Evolutionary conservation across 106 monocot genomes (phyloP).

Genomic region (Dioscorea zingiberensis): DNA sequence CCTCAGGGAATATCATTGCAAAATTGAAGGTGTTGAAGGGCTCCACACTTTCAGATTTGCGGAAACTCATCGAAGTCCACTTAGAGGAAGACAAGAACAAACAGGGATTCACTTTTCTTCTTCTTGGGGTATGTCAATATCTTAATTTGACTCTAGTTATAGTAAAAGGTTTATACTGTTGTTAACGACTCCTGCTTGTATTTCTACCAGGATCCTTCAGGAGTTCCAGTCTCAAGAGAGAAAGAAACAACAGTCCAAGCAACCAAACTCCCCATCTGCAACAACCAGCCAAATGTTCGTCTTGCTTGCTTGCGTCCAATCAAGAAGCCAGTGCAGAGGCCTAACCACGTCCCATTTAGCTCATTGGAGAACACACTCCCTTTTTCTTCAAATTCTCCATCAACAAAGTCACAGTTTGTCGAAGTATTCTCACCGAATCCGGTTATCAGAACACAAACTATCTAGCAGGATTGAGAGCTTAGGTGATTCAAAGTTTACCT

Average conservation of each 20-base stretch:
- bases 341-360: constrained; percentile 41
- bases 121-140: constrained; percentile 48
- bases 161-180: no score
- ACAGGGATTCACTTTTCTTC: constrained; percentile 64
- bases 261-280: constrained; percentile 63
- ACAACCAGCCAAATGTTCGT: constrained; percentile 40
- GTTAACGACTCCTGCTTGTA: no score
- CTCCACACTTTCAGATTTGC: constrained; percentile 49
- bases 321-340: constrained; percentile 31
- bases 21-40: constrained; percentile 42
- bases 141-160: neutral
- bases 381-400: neutral
- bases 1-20: constrained; percentile 40
- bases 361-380: constrained; percentile 65
- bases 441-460: constrained; percentile 10
- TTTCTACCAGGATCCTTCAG: constrained; percentile 67
- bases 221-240: constrained; percentile 56
- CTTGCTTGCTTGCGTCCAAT: constrained; percentile 65
- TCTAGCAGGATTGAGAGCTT: constrained; percentile 16
- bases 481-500: neutral
- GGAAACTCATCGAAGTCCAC: constrained; percentile 56
- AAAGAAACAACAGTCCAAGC: constrained; percentile 47
- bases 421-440: constrained; percentile 19
- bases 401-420: neutral
- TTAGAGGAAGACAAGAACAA: constrained; percentile 45